Evolutionary conservation across 2,329 filamentous ascomycete species (phyloP).

Genomic region (Diplodia mutila): DNA sequence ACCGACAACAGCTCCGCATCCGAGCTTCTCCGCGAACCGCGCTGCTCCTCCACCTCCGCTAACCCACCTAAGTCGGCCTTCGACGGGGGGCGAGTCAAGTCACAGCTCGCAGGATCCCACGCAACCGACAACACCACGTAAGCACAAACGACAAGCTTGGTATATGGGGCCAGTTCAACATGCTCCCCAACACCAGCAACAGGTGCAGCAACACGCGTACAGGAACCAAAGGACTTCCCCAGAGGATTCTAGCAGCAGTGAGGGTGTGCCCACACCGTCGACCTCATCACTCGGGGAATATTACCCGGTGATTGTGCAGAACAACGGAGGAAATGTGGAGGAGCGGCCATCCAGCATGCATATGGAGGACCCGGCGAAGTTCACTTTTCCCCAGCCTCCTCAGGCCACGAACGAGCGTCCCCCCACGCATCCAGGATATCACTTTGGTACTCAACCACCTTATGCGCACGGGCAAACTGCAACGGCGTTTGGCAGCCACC

Average conservation of each 20-base stretch:
- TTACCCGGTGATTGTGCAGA: conserved; percentile 57
- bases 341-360: conserved; percentile 44
- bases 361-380: conserved; percentile 48
- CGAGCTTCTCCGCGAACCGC: conserved; percentile 37
- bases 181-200: conserved; percentile 28
- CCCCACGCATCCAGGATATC: conserved; percentile 28
- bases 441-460: conserved; percentile 32
- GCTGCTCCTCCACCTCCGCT: conserved; percentile 16
- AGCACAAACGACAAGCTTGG: conserved; percentile 71
- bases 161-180: conserved; percentile 61
- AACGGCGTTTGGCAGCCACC: conserved; percentile 25
- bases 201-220: conserved; percentile 29
- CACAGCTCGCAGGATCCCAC: conserved; percentile 42
- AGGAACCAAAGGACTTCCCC: conserved; percentile 56
- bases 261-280: conserved; percentile 58
- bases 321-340: conserved; percentile 55
- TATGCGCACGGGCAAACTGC: conserved; percentile 39
- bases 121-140: conserved; percentile 56
- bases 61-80: conserved; percentile 35
- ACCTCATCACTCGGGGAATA: conserved; percentile 54
- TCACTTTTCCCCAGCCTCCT: conserved; percentile 32
- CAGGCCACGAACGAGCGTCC: conserved; percentile 42
- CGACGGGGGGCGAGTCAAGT: conserved; percentile 37
- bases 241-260: conserved; percentile 59
- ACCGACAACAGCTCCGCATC: conserved; percentile 45